These are phyloP conservation scores for Hypomontagnella monticulosa DNA, from an alignment of 495 filamentous ascomycete genomes.

Conservation along the genomic window DNA sequence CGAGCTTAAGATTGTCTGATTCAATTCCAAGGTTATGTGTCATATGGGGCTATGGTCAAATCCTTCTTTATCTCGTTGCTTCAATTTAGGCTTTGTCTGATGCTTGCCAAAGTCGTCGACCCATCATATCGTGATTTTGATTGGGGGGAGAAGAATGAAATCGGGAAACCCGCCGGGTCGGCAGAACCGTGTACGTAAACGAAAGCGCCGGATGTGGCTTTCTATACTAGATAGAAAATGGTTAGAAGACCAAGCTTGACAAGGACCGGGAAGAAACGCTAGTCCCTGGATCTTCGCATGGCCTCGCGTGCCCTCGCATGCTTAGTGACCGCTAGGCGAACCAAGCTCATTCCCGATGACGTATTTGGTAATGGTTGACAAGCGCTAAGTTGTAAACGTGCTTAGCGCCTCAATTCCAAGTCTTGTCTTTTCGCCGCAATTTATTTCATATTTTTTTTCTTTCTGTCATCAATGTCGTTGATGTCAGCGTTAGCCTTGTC, in stretches of 20 bases:
- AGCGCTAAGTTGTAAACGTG: conserved; percentile 29
- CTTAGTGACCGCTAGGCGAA: not conserved
- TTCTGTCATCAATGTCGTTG: not conserved
- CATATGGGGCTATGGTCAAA: too few relatives aligned
- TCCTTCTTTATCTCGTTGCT: not conserved
- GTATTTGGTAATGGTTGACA: conserved; percentile 29
- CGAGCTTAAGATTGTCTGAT: too few relatives aligned
- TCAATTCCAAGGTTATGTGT: too few relatives aligned
- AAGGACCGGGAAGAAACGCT: conserved; percentile 8
- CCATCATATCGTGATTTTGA: too few relatives aligned
- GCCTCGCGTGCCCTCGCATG: too few relatives aligned
- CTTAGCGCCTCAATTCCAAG: conserved; percentile 23
- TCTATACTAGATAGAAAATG: conserved; percentile 16
- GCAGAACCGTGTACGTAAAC: conserved; percentile 24
- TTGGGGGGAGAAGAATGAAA: conserved; percentile 10
- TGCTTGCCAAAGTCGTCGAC: not conserved
- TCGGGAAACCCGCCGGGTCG: conserved; percentile 27
- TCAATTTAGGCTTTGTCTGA: conserved; percentile 1
- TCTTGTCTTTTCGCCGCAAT: conserved; percentile 38
- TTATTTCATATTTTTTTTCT: conserved; percentile 14
- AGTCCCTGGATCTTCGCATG: conserved; percentile 33
- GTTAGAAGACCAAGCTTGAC: conserved; percentile 14
- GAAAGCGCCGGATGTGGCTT: conserved; percentile 28
- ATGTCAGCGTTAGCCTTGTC: not conserved
- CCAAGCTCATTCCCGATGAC: conserved; percentile 24